Conservation (phyloP, 805 yeast genomes). For the Myxozyma mucilagina region DNA sequence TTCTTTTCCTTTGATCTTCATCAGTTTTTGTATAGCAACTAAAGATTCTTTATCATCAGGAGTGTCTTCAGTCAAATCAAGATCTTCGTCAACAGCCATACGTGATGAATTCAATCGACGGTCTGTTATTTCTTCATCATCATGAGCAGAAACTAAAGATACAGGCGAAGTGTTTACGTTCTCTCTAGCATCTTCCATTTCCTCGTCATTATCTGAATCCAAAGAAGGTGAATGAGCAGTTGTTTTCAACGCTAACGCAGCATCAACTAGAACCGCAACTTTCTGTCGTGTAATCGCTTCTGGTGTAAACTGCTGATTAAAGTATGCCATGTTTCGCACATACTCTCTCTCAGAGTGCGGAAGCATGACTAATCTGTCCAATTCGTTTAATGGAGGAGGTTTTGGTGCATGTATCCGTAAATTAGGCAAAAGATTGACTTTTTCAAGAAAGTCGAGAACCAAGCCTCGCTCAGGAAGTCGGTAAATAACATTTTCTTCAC, state of each 20-base stretch:
- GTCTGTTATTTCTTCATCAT: neutral
- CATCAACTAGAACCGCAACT: slow-evolving; percentile 24
- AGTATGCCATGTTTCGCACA: slow-evolving; percentile 28
- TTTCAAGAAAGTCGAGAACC: slow-evolving; percentile 65
- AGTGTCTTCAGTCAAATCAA: neutral
- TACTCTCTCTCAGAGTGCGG: slow-evolving; percentile 27
- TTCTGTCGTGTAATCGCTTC: slow-evolving; percentile 17
- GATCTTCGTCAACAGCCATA: neutral
- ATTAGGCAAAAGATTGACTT: slow-evolving; percentile 43
- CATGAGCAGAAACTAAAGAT: neutral
- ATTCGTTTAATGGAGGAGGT: slow-evolving; percentile 13
- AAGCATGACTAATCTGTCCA: slow-evolving; percentile 25
- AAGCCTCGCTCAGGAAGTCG: slow-evolving; percentile 68
- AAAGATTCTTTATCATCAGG: slow-evolving; percentile 46
- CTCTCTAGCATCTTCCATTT: neutral
- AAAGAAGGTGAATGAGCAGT: neutral
- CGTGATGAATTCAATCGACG: neutral
- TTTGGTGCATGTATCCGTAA: neutral
- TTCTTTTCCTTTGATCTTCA: slow-evolving; percentile 70
- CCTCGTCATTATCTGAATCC: neutral
- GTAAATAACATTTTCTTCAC: slow-evolving; percentile 51
- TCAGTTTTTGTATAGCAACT: slow-evolving; percentile 56
- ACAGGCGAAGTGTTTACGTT: neutral
- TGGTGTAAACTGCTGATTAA: slow-evolving; percentile 34
- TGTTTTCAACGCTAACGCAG: slow-evolving; percentile 7